A percentile compares a stretch with the other conserved stretches of the same genome.
These are phyloP conservation scores for Colletotrichum euphorbiae DNA, from an alignment of 2,329 filamentous ascomycete species.

Conservation along the genomic window DNA sequence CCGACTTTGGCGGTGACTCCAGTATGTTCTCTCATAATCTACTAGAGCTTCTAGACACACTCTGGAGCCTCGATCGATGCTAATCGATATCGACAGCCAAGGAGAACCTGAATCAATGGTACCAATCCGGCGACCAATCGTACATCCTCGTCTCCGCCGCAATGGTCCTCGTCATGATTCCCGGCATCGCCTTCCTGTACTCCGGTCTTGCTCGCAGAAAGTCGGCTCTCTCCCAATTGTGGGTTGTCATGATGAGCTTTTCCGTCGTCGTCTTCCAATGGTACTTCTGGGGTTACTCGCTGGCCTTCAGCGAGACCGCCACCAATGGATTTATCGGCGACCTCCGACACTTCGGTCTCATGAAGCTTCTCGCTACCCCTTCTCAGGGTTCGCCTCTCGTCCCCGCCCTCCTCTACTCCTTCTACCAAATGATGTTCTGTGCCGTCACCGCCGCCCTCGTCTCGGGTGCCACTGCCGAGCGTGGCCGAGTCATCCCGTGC, in stretches of 20 bases:
- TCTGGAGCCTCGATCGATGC: slow-evolving; percentile 9
- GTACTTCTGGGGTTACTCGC: slow-evolving; percentile 99
- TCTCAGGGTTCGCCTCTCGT: slow-evolving; percentile 90
- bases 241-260: slow-evolving; percentile 94
- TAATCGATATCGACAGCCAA: slow-evolving; percentile 63
- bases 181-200: slow-evolving; percentile 96
- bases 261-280: slow-evolving; percentile 96
- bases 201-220: slow-evolving; percentile 97
- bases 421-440: slow-evolving; percentile 97
- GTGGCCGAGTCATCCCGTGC: slow-evolving; percentile 89
- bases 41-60: background rate
- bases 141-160: slow-evolving; percentile 91
- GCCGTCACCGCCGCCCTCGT: slow-evolving; percentile 92
- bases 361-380: slow-evolving; percentile 84
- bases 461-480: slow-evolving; percentile 91
- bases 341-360: slow-evolving; percentile 87
- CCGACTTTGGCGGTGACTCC: slow-evolving; percentile 78
- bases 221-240: slow-evolving; percentile 96
- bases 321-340: slow-evolving; percentile 94
- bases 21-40: slow-evolving; percentile 67
- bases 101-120: slow-evolving; percentile 97
- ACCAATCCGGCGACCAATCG: slow-evolving; percentile 88
- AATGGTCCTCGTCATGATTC: slow-evolving; percentile 97
- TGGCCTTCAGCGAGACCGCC: slow-evolving; percentile 86
- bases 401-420: slow-evolving; percentile 90